These are phyloP conservation scores for Colletotrichum orchidophilum DNA, from an alignment of 2,329 filamentous ascomycete genomes.

Conservation along the genomic window DNA sequence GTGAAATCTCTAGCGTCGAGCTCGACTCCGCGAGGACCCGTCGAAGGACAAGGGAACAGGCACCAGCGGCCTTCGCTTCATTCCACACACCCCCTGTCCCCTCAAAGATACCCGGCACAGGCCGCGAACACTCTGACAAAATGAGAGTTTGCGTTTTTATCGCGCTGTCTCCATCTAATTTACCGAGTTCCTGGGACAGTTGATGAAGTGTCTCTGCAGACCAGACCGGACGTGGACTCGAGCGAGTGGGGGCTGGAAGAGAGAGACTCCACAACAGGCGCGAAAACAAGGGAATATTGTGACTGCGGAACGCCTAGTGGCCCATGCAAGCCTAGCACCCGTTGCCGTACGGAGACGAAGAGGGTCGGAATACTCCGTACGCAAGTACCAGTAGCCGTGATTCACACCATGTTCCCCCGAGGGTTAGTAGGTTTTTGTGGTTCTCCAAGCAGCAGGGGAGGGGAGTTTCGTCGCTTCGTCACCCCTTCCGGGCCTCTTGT, in stretches of 20 bases:
- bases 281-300: constrained; percentile 5
- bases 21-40: constrained; percentile 9
- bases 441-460: constrained; percentile 18
- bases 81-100: neutral
- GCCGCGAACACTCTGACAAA: neutral
- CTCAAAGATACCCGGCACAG: neutral
- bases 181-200: constrained; percentile 29
- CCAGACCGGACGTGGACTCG: neutral
- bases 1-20: neutral
- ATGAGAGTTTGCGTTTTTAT: constrained; percentile 6
- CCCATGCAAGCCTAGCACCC: neutral
- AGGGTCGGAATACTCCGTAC: constrained; percentile 1
- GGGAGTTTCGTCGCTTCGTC: constrained; percentile 24
- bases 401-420: constrained; percentile 15
- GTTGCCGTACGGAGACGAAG: neutral
- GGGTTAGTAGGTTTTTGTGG: neutral
- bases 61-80: neutral
- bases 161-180: constrained; percentile 15
- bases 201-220: constrained; percentile 31
- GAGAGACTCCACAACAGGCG: constrained; percentile 9
- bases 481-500: constrained; percentile 6
- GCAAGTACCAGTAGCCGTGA: constrained; percentile 22
- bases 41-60: neutral
- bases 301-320: constrained; percentile 3
- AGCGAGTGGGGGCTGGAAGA: neutral